Evolutionary conservation across 139 green algal genomes (phyloP).

Genomic region (Tetradesmus obliquus): DNA sequence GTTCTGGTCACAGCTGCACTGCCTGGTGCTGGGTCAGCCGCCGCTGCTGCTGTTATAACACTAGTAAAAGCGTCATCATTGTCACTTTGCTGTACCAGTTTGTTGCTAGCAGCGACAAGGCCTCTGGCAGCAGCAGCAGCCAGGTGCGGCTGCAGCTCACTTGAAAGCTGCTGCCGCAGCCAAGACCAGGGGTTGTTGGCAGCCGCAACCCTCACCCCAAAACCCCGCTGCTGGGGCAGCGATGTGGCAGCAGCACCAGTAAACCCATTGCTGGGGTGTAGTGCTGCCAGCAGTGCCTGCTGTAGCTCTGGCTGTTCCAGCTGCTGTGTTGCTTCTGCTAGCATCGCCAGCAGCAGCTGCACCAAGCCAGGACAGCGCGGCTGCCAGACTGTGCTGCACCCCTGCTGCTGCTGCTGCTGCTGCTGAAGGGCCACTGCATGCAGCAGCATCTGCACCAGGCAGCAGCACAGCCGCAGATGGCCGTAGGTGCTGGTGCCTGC

Average conservation of each 20-base stretch:
- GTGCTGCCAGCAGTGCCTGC: slow-evolving; percentile 21
- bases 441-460: slow-evolving; percentile 42
- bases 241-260: background rate
- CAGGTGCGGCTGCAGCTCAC: background rate
- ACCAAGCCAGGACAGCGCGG: background rate
- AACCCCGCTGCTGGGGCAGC: slow-evolving; percentile 9
- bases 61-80: background rate
- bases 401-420: slow-evolving; percentile 29
- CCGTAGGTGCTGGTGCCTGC: slow-evolving; percentile 7
- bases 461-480: slow-evolving; percentile 6
- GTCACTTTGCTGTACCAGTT: background rate
- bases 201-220: background rate
- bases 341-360: slow-evolving; percentile 24
- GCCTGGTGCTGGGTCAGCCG: background rate
- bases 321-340: background rate
- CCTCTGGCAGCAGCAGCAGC: slow-evolving; percentile 10
- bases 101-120: slow-evolving; percentile 28
- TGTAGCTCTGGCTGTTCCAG: slow-evolving; percentile 14
- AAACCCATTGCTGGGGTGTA: background rate
- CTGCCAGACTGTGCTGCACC: background rate
- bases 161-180: slow-evolving; percentile 25
- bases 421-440: background rate
- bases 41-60: background rate
- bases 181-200: background rate
- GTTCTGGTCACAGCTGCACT: background rate